Base-by-base conservation (phyloP, 2,329 filamentous ascomycete species). In the Leptodontidium sp. region DNA sequence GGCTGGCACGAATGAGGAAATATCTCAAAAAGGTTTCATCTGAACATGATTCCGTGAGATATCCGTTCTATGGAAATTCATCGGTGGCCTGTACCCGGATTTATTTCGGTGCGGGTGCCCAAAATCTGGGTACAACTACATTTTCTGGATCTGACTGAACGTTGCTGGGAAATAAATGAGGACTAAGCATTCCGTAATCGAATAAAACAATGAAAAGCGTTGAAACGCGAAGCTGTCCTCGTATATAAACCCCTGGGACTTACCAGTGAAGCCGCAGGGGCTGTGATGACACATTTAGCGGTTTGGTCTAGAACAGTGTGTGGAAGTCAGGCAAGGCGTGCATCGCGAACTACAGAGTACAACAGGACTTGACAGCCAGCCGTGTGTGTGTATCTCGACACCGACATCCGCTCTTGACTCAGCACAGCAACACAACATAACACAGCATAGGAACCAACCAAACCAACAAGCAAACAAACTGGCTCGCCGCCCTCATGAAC, bases 161-260 rank as follows among this genome's bases (percentile, higher is more conserved):
- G n/a, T 40, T 57, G 53, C 32, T 55, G 29, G 55, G 11, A 11
- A 40, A 32, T 9, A 14, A 40, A 40, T 40, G 15, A 58, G 55
- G 55, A 58, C 55, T 58, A 40, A 58, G 55, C 55, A 29, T 24
- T 58, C 55, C 55, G 55, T 58, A 58, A 58, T 58, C 55, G 29
- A 26, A 35, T n/a, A 24, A 32, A 58, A 40, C n/a, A 14, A 38
- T 24, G n/a, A 14, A 58, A 12, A 11, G 32, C 55, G 21, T 58
- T 40, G 32, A 6, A 15, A 40, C 3, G 14, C 21, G 55, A 40
- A 40, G 55, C 32, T 59, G 7, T 45, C 35, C 12, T 59, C 21
- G 57, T 26, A 35, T 59, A 40, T 17, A 45, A 59, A 45, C 29
- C 35, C 57, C 12, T 21, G 14, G 38, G 14, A 7, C 24, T 21